Conservation (phyloP, 257 asterid genomes). For the Anisodus tanguticus region DNA sequence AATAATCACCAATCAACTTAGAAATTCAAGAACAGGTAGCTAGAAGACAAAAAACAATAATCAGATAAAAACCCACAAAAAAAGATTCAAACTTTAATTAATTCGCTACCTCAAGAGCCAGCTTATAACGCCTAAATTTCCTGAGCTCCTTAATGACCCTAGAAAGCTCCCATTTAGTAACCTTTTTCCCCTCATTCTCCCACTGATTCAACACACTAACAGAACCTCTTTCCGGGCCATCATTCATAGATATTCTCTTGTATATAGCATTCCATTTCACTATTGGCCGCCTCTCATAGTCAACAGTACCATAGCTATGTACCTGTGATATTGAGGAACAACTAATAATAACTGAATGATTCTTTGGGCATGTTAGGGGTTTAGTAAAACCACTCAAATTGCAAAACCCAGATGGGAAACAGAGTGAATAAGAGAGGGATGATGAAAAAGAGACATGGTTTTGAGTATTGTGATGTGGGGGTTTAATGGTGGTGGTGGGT, state of each 20-base stretch:
- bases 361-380: conserved; percentile 37
- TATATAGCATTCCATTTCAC: conserved; percentile 66
- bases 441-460: conserved; percentile 40
- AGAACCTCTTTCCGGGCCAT: conserved; percentile 51
- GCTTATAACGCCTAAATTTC: conserved; percentile 67
- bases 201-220: conserved; percentile 71
- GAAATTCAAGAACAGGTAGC: neutral
- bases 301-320: conserved; percentile 63
- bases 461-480: conserved; percentile 39
- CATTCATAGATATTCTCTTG: conserved; percentile 62
- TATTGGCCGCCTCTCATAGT: conserved; percentile 61
- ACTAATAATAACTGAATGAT: conserved; percentile 37
- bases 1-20: neutral
- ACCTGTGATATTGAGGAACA: conserved; percentile 65
- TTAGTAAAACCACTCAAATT: conserved; percentile 23
- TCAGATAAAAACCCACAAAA: neutral
- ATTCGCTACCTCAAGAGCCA: conserved; percentile 75
- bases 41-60: neutral
- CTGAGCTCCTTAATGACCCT: conserved; percentile 82
- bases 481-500: conserved; percentile 46
- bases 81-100: neutral
- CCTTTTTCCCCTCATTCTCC: conserved; percentile 66
- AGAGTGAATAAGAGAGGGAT: conserved; percentile 43
- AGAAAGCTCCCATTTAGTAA: conserved; percentile 77
- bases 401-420: conserved; percentile 57